Base-by-base conservation (phyloP, 129 eudicot species). In the Logfia minima region DNA sequence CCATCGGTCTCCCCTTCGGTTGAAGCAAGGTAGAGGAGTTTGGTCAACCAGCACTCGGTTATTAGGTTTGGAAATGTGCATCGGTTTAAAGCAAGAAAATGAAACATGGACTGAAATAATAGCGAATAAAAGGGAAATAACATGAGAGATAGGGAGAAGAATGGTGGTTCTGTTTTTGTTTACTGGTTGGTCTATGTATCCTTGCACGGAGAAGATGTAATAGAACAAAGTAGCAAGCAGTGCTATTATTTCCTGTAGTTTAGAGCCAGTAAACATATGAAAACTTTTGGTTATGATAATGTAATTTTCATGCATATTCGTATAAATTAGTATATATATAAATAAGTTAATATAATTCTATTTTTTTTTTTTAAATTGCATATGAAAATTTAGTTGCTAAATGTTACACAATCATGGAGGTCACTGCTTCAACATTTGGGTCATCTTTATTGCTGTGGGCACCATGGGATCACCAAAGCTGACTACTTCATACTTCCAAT, bases 21-120 rank as follows among this genome's bases (percentile, higher is more conserved):
- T 77, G 43, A 77, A 80, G 68, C 80, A 77, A 67, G 74, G 72
- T n/a, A 70, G 79, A 3, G 79, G 66, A 9, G 73, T 70, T 63
- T 77, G 77, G 67, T 78, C 76, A 28, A 68, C 45, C 5, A 26
- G 77, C 64, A 70, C 71, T 70, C 52, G 65, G 35, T 6, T 78
- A 43, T 70, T 70, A 4, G 77, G 77, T 60, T 70, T 70, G 29
- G 39, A 60, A 60, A 56, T 59, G 71, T 78, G 77, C 64, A 48
- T 78, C 24, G 77, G 77, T 60, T 31, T 62, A 70, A 78, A 78
- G 76, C 72, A 19, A 24, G 55, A 35, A 77, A 67, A 77, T n/a
- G 68, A 56, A 23, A 22, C 68, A 0, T 56, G 23, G 68, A 69
- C 48, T 14, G 18, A 70, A 39, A 9, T 43, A 28, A 29, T 14